These are phyloP conservation scores for Glycine tomentella DNA, from an alignment of 306 rosid species.

Conservation along the genomic window DNA sequence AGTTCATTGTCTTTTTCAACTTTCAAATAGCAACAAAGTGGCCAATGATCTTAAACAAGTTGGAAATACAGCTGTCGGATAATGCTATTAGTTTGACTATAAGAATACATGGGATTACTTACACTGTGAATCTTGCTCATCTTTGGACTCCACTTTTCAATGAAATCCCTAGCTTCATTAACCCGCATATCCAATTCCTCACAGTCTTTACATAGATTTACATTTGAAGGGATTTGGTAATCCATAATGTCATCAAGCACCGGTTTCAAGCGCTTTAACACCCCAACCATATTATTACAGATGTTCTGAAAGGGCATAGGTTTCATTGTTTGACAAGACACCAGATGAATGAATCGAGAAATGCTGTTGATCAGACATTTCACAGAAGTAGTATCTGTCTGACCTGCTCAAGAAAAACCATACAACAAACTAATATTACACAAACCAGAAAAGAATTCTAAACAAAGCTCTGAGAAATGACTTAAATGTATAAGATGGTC, in stretches of 20 bases:
- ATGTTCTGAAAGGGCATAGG: slow-evolving; percentile 72
- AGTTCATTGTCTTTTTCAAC: slow-evolving; percentile 20
- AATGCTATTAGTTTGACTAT: neutral
- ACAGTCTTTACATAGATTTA: slow-evolving; percentile 66
- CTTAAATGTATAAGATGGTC: neutral
- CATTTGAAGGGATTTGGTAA: slow-evolving; percentile 60
- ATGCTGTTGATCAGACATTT: slow-evolving; percentile 93
- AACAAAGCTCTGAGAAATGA: slow-evolving; percentile 17
- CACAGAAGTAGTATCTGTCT: slow-evolving; percentile 69
- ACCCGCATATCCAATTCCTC: slow-evolving; percentile 74
- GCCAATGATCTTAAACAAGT: slow-evolving; percentile 17
- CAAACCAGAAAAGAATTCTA: slow-evolving; percentile 14
- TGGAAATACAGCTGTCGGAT: slow-evolving; percentile 1
- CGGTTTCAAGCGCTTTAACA: slow-evolving; percentile 80
- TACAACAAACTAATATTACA: slow-evolving; percentile 38
- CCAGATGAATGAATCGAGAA: slow-evolving; percentile 88
- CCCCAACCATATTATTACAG: slow-evolving; percentile 68
- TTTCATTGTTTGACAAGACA: slow-evolving; percentile 76
- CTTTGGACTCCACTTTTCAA: slow-evolving; percentile 89
- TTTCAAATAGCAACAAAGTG: slow-evolving; percentile 24
- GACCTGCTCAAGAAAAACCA: slow-evolving; percentile 63
- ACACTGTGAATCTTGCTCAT: slow-evolving; percentile 82
- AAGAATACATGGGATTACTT: slow-evolving; percentile 48
- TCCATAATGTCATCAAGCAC: slow-evolving; percentile 81
- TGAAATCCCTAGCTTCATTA: slow-evolving; percentile 79